Conservation (phyloP, 306 rosid species). For the Cyclanthera cordifolia region DNA sequence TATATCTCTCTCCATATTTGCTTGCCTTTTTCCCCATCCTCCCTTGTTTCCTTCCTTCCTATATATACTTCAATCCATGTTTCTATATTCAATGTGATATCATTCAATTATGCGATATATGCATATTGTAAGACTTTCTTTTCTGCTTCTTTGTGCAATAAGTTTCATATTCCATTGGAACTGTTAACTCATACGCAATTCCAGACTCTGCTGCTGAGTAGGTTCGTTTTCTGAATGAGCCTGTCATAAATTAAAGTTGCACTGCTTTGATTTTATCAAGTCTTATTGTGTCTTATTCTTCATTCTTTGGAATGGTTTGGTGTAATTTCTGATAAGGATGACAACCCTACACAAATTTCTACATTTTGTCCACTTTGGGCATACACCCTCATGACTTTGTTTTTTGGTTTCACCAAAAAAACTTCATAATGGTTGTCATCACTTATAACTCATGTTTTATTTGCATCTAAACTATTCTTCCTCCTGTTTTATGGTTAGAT, state of each 20-base stretch:
- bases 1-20: not conserved
- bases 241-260: not conserved
- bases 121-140: not conserved
- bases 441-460: too few relatives aligned
- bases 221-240: not conserved
- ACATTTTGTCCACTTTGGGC: too few relatives aligned
- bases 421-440: too few relatives aligned
- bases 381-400: too few relatives aligned
- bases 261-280: not conserved
- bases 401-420: too few relatives aligned
- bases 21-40: not conserved
- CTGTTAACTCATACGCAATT: not conserved
- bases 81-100: conserved; percentile 1
- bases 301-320: too few relatives aligned
- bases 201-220: not conserved
- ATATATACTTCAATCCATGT: not conserved
- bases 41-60: not conserved
- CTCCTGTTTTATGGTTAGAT: too few relatives aligned
- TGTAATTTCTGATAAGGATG: too few relatives aligned
- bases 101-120: conserved; percentile 6
- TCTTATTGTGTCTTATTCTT: too few relatives aligned
- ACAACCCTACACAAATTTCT: too few relatives aligned
- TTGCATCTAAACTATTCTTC: too few relatives aligned
- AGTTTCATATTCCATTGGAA: not conserved
- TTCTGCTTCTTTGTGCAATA: not conserved